Evolutionary conservation across 1,284 basidiomycete species (phyloP).

Genomic region (Cerrena zonata): DNA sequence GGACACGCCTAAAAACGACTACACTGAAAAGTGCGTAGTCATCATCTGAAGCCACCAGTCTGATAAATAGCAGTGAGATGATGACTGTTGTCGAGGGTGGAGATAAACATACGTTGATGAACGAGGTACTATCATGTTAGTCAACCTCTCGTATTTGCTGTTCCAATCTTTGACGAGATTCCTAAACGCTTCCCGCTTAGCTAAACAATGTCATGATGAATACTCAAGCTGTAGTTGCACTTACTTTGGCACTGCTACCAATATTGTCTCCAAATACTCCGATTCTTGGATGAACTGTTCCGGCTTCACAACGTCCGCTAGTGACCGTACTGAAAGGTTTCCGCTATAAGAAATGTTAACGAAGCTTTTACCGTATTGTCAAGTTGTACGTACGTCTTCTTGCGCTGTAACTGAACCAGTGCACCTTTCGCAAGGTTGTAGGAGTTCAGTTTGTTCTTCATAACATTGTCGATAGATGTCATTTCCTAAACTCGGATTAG

Average conservation of each 20-base stretch:
- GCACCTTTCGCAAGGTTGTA: slow-evolving; percentile 95
- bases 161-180: slow-evolving; percentile 85
- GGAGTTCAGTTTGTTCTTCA: slow-evolving; percentile 84
- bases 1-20: slow-evolving; percentile 86
- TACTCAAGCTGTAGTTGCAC: slow-evolving; percentile 16
- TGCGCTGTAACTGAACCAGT: slow-evolving; percentile 88
- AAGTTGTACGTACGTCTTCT: slow-evolving; percentile 68
- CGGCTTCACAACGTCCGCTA: slow-evolving; percentile 81
- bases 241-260: slow-evolving; percentile 93
- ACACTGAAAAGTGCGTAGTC: slow-evolving; percentile 87
- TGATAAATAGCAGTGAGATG: slow-evolving; percentile 21
- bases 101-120: slow-evolving; percentile 66
- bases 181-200: slow-evolving; percentile 39
- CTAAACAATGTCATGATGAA: background rate
- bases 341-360: slow-evolving; percentile 52
- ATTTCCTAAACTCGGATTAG: slow-evolving; percentile 63
- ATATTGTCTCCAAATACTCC: slow-evolving; percentile 88
- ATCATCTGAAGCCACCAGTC: slow-evolving; percentile 73
- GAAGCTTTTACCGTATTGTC: background rate
- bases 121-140: slow-evolving; percentile 91
- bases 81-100: slow-evolving; percentile 6
- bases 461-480: slow-evolving; percentile 81
- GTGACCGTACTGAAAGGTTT: slow-evolving; percentile 84
- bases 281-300: slow-evolving; percentile 82
- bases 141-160: slow-evolving; percentile 81